Conservation (phyloP, 2,329 filamentous ascomycete genomes). For the Venturia nashicola region DNA sequence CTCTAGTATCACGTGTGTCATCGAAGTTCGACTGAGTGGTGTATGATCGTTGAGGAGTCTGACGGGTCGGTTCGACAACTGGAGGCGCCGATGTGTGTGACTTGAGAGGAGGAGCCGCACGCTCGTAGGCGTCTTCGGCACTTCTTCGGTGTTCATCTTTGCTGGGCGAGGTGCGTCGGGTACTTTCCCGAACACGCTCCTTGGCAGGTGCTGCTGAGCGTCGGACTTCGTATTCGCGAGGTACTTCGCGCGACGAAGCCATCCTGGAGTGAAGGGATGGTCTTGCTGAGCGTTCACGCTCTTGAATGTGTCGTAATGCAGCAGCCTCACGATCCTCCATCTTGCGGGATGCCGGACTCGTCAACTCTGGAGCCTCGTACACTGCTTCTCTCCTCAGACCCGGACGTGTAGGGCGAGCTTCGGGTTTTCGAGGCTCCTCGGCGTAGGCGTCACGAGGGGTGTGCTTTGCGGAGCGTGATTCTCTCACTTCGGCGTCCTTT, state of each 20-base stretch:
- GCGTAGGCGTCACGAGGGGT: not conserved
- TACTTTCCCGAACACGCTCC: constrained; percentile 5
- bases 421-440: not conserved
- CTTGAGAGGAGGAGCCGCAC: not conserved
- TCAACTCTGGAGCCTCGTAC: not conserved
- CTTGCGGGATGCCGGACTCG: constrained; percentile 1
- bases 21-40: constrained; percentile 1
- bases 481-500: constrained; percentile 4
- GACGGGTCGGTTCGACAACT: not conserved
- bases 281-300: not conserved
- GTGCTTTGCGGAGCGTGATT: constrained; percentile 4
- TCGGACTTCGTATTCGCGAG: constrained; percentile 3
- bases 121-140: constrained; percentile 5
- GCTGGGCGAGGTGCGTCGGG: not conserved
- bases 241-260: not conserved
- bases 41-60: constrained; percentile 1
- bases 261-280: not conserved
- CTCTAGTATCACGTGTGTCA: not conserved
- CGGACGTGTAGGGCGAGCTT: not conserved
- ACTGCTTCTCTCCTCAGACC: not conserved
- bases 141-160: constrained; percentile 5
- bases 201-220: constrained; percentile 5
- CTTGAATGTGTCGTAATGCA: not conserved
- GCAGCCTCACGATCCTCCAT: constrained; percentile 3
- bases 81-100: constrained; percentile 8